Percentiles rank a stretch among this genome's conserved stretches.
phyloP scores from a whole-genome alignment of 2,329 filamentous ascomycete genomes.

The Onygenales sp. region DNA sequence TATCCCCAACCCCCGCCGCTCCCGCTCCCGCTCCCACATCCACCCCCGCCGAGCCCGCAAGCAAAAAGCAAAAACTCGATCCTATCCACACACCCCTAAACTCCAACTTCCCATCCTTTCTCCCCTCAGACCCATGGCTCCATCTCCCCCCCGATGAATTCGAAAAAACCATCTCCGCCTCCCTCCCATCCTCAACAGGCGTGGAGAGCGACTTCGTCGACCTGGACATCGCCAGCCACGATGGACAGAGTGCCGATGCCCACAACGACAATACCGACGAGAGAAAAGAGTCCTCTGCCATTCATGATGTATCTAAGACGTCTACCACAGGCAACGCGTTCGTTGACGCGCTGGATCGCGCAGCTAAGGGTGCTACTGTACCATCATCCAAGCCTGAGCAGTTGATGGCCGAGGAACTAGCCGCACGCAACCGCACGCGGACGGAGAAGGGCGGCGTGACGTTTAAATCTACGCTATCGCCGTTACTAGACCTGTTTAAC shows the following conservation, averaged over 20 bases:
- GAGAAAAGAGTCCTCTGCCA: neutral
- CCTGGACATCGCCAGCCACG: conserved; percentile 46
- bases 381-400: neutral
- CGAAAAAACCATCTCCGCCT: conserved; percentile 1
- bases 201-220: conserved; percentile 20
- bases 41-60: neutral
- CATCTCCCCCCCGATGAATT: conserved; percentile 4
- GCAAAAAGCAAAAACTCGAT: neutral
- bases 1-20: neutral
- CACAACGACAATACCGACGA: conserved; percentile 17
- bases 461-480: conserved; percentile 35
- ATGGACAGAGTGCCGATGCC: conserved; percentile 24
- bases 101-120: conserved; percentile 9
- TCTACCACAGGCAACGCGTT: neutral
- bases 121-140: conserved; percentile 9
- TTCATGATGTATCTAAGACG: neutral
- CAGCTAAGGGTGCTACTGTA: neutral
- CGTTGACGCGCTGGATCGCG: neutral
- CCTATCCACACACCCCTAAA: conserved; percentile 3
- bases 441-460: neutral
- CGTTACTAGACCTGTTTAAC: conserved; percentile 46
- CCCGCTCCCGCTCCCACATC: neutral
- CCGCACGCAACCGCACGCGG: neutral
- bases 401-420: neutral
- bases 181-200: neutral